Conservation (phyloP, 805 yeast genomes). For the Candida chilensis region DNA sequence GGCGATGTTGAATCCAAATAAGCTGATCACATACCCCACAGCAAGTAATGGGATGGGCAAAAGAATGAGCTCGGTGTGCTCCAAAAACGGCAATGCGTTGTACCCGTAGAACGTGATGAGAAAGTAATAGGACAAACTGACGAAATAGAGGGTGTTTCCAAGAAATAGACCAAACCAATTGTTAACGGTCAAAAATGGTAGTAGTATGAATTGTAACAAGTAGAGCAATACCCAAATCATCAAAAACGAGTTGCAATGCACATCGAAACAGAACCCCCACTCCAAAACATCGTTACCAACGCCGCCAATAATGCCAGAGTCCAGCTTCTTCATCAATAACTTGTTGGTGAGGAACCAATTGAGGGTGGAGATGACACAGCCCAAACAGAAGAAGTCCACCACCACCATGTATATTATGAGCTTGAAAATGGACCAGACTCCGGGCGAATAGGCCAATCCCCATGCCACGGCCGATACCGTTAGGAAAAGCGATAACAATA, state of each 20-base stretch:
- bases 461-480: constrained; percentile 76
- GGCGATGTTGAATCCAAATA: constrained; percentile 69
- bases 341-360: constrained; percentile 68
- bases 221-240: constrained; percentile 72
- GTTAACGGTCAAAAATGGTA: constrained; percentile 62
- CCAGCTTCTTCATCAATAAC: constrained; percentile 35
- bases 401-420: constrained; percentile 77
- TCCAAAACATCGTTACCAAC: constrained; percentile 37
- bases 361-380: constrained; percentile 58
- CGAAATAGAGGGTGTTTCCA: constrained; percentile 73
- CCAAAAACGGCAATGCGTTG: constrained; percentile 61
- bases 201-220: constrained; percentile 61
- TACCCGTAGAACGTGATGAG: constrained; percentile 86
- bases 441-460: constrained; percentile 78
- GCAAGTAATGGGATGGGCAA: constrained; percentile 57
- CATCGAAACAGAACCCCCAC: constrained; percentile 93
- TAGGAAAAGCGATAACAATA: constrained; percentile 59
- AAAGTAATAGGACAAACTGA: constrained; percentile 67
- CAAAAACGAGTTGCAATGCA: constrained; percentile 86
- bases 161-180: constrained; percentile 61
- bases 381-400: constrained; percentile 70
- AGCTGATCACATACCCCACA: constrained; percentile 46
- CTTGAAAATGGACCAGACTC: constrained; percentile 48
- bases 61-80: constrained; percentile 50
- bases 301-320: constrained; percentile 1